These are phyloP conservation scores for Aspergillus ustus DNA, from an alignment of 2,329 filamentous ascomycete species.

Conservation along the genomic window DNA sequence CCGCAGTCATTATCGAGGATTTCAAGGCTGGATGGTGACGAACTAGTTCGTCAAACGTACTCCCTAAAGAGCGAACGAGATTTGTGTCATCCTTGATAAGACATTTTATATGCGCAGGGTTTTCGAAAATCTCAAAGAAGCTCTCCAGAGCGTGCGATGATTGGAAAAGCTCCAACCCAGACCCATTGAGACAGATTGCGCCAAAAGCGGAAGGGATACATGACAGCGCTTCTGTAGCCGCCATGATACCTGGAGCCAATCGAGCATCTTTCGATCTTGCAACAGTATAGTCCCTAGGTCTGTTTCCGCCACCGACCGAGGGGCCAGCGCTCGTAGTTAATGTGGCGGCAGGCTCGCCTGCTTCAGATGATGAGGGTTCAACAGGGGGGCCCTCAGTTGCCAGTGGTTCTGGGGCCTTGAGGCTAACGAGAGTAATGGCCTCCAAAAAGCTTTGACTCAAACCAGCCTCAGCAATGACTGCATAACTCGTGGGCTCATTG, in stretches of 20 bases:
- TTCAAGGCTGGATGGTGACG: constrained; percentile 89
- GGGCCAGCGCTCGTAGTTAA: constrained; percentile 29
- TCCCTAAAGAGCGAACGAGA: constrained; percentile 74
- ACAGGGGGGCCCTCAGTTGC: constrained; percentile 31
- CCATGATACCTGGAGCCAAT: constrained; percentile 73
- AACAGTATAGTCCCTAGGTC: constrained; percentile 36
- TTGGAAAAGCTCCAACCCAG: constrained; percentile 85
- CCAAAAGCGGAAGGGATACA: constrained; percentile 87
- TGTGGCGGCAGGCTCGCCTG: constrained; percentile 44
- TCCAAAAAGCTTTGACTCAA: constrained; percentile 85
- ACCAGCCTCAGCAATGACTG: constrained; percentile 91
- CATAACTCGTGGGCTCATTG: constrained; percentile 97
- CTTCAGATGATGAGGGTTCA: constrained; percentile 23
- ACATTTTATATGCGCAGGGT: constrained; percentile 81
- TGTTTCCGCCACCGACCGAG: constrained; percentile 26
- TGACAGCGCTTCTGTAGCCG: constrained; percentile 86
- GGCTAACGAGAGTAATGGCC: constrained; percentile 65
- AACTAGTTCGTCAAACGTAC: constrained; percentile 89
- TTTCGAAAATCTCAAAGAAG: constrained; percentile 97
- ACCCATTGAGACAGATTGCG: constrained; percentile 88
- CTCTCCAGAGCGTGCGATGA: constrained; percentile 79
- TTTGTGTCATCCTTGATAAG: constrained; percentile 73
- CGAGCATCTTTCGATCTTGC: constrained; percentile 34
- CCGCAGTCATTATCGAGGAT: constrained; percentile 77
- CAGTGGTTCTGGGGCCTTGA: constrained; percentile 42